Evolutionary conservation across 345 rosid genomes (phyloP), one percentile per base, ranked within the genome.

Genomic region (Reutealis trisperma): DNA sequence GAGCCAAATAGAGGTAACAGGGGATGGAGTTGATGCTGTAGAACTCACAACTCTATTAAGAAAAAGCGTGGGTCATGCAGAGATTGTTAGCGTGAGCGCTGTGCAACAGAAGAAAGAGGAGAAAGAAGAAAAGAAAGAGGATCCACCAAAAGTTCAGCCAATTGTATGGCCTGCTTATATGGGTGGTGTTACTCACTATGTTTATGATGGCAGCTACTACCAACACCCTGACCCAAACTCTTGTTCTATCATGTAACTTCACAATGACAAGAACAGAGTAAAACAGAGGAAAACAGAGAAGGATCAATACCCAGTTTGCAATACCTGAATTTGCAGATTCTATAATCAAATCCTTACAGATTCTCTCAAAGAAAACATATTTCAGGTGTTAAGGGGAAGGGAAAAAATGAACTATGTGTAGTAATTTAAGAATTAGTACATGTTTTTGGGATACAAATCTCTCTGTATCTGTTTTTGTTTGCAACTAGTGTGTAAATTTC

Each of bases 1-100:
- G 85, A 83, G 72, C 78, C 84, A 87, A 60, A 88, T 88, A 34
- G 92, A 87, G 79, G 83, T 90, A 6, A 84, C 70, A 0, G 92
- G 92, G 41, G 87, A 83, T 9, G 85, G 83, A n/a, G 77, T 89
- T 1, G 88, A 88, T 61, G 34, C 85, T 67, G 85, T 80, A 4
- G 2, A 21, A 13, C 79, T 88, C 0, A 75, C 85, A 13, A 64
- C 69, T 41, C 21, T 9, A 75, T 64, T 87, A 2, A 82, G 88
- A 30, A 88, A 83, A 69, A 78, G 72, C 8, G 65, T 90, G 3
- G 89, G 92, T 0, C 13, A 47, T 45, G 87, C 92, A 5, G 85
- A 81, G 75, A 71, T 89, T 42, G 79, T 85, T 0, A 87, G 83
- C 67, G 90, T 84, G 16, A 37, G 41, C 41, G 41, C 41, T 37